Base-by-base conservation (phyloP, 1,284 basidiomycete species). In the Lignosus rhinocerotis region DNA sequence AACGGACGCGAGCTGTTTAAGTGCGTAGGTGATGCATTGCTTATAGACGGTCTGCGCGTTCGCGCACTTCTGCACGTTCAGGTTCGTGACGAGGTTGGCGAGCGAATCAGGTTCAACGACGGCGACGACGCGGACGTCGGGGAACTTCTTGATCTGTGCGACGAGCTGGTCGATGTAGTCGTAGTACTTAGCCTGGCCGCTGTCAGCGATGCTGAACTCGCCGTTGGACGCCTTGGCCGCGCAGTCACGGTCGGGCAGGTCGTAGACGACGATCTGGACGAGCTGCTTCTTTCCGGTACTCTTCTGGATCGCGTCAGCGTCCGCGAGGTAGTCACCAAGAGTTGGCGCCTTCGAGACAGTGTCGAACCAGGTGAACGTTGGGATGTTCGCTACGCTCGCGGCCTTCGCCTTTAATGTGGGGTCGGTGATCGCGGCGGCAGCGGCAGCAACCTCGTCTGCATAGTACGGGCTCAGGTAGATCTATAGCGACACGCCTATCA, bases 81-180 rank as follows among this genome's bases (percentile, higher is more conserved):
- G 66, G 78, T 87, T 87, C 68, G 84, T 87, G 63, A 87, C 84
- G 64, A 78, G 64, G 71, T 76, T 87, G 61, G 84, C 84, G 49
- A 87, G 74, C 30, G 83, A 85, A 70, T 86, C 85, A 58, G 85
- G 84, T 70, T 87, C 85, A 57, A 86, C 79, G 67, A 86, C 80
- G 51, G 84, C 84, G 45, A 86, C 79, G 62, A 86, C 80, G 57
- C 81, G 80, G 60, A 86, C 82, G 66, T 81, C 76, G 48, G 84
- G 84, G 76, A 75, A 85, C 62, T 79, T 69, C 69, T 80, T 74
- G 69, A 87, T 77, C 61, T 81, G 79, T 55, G 81, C 80, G 49
- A 82, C 82, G 55, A 88, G 74, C 58, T 79, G 78, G 71, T 86
- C 85, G 62, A 87, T 85, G 74, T 87, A 86, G 63, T 74, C 72